Conservation (phyloP, 2,329 filamentous ascomycete genomes). For the Orbilia ellipsospora region DNA sequence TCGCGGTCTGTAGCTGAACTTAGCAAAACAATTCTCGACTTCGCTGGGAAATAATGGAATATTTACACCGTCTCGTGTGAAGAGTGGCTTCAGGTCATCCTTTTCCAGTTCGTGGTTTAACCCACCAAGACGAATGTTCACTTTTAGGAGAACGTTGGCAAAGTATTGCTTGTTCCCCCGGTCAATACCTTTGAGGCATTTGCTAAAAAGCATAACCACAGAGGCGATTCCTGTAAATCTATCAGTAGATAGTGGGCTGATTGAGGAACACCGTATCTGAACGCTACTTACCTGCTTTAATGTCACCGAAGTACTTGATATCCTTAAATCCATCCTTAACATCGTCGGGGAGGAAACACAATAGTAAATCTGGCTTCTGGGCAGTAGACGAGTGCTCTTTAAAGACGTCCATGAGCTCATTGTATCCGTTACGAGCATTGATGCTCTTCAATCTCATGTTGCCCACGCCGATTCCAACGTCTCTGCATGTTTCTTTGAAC, state of each 20-base stretch:
- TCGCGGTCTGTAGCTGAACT: conserved; percentile 65
- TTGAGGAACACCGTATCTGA: neutral
- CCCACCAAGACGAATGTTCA: conserved; percentile 83
- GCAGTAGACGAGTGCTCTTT: neutral
- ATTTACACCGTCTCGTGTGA: conserved; percentile 69
- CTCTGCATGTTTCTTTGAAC: conserved; percentile 22
- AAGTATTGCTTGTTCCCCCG: conserved; percentile 65
- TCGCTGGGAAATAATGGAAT: neutral
- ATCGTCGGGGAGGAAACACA: conserved; percentile 26
- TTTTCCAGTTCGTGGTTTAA: conserved; percentile 73
- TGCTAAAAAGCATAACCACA: conserved; percentile 24
- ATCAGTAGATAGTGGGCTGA: neutral
- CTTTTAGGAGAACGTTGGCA: conserved; percentile 78
- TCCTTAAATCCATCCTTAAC: conserved; percentile 13
- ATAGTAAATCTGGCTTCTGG: conserved; percentile 11
- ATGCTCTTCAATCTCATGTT: neutral
- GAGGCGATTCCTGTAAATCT: conserved; percentile 14
- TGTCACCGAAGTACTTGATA: conserved; percentile 30
- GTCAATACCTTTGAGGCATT: conserved; percentile 20
- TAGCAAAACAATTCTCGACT: neutral
- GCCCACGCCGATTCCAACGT: conserved; percentile 4
- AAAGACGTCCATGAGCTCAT: neutral
- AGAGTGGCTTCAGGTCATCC: conserved; percentile 67
- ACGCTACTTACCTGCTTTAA: conserved; percentile 14
- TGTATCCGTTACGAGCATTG: neutral